Conservation (phyloP, 306 rosid genomes). For the Prosopis cineraria region DNA sequence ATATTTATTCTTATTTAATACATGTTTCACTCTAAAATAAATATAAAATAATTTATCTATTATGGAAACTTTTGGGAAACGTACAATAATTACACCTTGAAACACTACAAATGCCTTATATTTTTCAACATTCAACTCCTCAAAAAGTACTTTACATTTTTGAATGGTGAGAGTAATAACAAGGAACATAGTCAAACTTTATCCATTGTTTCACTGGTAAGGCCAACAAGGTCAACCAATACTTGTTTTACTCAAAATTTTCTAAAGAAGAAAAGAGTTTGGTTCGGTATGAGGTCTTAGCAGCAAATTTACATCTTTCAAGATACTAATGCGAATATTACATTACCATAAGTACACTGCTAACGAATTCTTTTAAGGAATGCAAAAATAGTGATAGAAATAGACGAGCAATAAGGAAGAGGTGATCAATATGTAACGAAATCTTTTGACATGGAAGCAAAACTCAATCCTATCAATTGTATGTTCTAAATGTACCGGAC, state of each 20-base stretch:
- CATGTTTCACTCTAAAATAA: no score
- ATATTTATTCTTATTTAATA: no score
- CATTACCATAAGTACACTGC: neutral
- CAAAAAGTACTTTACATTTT: no score
- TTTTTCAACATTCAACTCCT: no score
- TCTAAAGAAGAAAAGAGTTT: neutral
- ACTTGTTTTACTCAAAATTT: neutral
- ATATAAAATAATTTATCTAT: no score
- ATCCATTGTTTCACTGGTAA: conserved; percentile 12
- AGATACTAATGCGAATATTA: neutral
- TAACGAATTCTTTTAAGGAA: neutral
- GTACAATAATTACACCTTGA: no score
- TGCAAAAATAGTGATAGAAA: neutral
- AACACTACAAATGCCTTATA: no score
- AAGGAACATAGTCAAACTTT: conserved; percentile 7
- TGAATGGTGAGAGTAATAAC: no score
- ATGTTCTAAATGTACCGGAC: neutral
- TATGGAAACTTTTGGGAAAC: no score
- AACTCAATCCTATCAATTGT: neutral
- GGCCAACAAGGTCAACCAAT: conserved; percentile 7
- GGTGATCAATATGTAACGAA: neutral
- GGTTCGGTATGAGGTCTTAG: neutral
- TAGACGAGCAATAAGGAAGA: conserved; percentile 23
- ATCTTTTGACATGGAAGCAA: neutral
- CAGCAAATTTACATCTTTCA: conserved; percentile 1